A percentile compares a stretch with the other conserved stretches of the same genome.
Evolutionary conservation across 2,329 filamentous ascomycete genomes (phyloP).

Genomic region (Monosporascus ibericus): DNA sequence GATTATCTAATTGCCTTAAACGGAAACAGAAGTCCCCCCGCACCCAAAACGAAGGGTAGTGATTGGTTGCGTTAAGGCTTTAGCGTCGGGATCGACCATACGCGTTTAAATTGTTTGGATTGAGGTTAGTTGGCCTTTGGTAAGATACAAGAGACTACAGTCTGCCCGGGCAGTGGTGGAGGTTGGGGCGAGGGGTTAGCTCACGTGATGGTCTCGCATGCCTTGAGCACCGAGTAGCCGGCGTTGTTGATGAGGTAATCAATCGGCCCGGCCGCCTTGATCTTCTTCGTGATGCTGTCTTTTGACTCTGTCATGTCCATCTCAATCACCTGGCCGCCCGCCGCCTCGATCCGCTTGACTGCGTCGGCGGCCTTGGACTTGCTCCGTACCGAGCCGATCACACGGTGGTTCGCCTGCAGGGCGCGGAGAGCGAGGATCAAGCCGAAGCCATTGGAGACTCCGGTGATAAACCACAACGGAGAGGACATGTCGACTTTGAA

Average conservation of each 20-base stretch:
- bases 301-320: slow-evolving; percentile 25
- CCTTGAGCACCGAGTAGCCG: slow-evolving; percentile 18
- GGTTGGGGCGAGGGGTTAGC: background rate
- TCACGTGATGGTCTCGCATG: slow-evolving; percentile 19
- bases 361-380: slow-evolving; percentile 15
- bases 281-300: slow-evolving; percentile 18
- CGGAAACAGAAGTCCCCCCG: too few relatives aligned
- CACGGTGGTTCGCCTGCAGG: slow-evolving; percentile 24
- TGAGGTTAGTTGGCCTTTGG: too few relatives aligned
- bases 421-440: slow-evolving; percentile 21
- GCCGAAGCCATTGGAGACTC: slow-evolving; percentile 28
- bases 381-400: slow-evolving; percentile 26
- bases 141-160: too few relatives aligned
- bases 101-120: too few relatives aligned
- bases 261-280: slow-evolving; percentile 19
- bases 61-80: too few relatives aligned
- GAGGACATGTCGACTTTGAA: too few relatives aligned
- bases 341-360: slow-evolving; percentile 19
- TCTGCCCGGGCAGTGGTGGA: background rate
- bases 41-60: too few relatives aligned
- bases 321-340: slow-evolving; percentile 22
- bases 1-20: too few relatives aligned
- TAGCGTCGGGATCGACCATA: too few relatives aligned
- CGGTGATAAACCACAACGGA: slow-evolving; percentile 22
- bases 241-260: slow-evolving; percentile 26